These are phyloP conservation scores for Paecilomyces variotii DNA, from an alignment of 2,329 filamentous ascomycete species.

Conservation along the genomic window DNA sequence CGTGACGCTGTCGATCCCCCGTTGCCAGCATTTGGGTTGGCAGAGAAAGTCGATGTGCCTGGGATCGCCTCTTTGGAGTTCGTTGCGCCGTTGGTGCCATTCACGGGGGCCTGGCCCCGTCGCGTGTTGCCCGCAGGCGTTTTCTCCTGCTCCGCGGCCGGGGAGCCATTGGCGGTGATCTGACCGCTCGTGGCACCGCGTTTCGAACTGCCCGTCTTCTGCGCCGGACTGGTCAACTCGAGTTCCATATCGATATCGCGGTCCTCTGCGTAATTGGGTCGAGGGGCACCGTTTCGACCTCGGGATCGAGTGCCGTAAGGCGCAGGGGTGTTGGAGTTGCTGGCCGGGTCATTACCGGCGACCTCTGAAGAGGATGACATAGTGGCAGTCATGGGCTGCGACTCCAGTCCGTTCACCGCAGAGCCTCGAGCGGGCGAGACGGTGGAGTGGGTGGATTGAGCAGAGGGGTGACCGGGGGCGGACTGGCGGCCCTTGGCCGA, in stretches of 20 bases:
- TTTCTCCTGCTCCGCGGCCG: constrained; percentile 29
- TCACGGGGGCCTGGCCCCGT: constrained; percentile 30
- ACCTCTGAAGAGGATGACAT: constrained; percentile 34
- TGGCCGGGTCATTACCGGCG: constrained; percentile 26
- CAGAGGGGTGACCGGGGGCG: constrained; percentile 4
- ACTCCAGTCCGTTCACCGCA: constrained; percentile 28
- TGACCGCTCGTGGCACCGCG: constrained; percentile 17
- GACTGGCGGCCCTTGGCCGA: constrained; percentile 12
- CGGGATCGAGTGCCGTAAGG: constrained; percentile 91
- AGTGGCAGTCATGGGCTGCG: constrained; percentile 37
- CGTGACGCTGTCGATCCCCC: constrained; percentile 51
- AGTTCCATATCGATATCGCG: constrained; percentile 86
- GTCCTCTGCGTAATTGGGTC: constrained; percentile 93
- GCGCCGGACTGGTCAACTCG: constrained; percentile 44
- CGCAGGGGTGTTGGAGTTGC: constrained; percentile 47
- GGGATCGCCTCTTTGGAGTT: constrained; percentile 43
- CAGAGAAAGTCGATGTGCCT: constrained; percentile 52
- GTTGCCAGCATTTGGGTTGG: constrained; percentile 37
- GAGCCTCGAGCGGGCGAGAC: constrained; percentile 10
- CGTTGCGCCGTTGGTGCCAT: constrained; percentile 17
- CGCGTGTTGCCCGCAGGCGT: constrained; percentile 31
- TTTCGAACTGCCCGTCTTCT: constrained; percentile 23
- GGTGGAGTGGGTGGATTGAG: constrained; percentile 2
- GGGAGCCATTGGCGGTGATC: constrained; percentile 24
- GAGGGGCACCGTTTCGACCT: constrained; percentile 70